Evolutionary conservation across 257 asterid genomes (phyloP), one percentile per base, ranked within the genome.

Genomic region (Solanum paucissectum): DNA sequence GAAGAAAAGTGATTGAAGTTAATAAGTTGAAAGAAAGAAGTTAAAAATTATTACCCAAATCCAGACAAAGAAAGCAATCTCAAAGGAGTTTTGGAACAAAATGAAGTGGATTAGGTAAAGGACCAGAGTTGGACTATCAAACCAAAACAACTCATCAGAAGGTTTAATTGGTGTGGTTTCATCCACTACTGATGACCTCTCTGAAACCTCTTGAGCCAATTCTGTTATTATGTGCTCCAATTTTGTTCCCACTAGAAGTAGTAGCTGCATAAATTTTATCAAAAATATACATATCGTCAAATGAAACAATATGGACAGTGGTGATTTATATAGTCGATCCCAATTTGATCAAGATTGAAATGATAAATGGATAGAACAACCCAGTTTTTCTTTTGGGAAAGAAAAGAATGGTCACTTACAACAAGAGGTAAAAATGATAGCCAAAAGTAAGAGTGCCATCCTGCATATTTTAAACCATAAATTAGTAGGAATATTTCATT

Each of bases 391-490:
- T 18, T 18, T 55, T 49, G 62, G 62, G 66, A 49, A 49, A 0
- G 60, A 49, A 16, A 49, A 16, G 23, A 49, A 49, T 6, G 11
- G 32, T 40, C 36, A 92, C 96, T 95, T 89, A 97, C 99, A 40
- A 86, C 21, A 44, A 96, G 92, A 71, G 99, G 99, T 87, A 96
- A 85, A 91, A 95, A 97, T 44, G 99, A 92, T 83, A 97, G 83
- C 99, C 99, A 97, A 75, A 97, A 96, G 86, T 93, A 97, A 44
- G 96, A 83, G 90, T 96, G 96, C 98, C 98, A 97, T 62, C 99
- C 99, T 97, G 96, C 95, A 91, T 12, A 33, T 73, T 55, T 55
- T 55, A 55, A 55, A 55, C 64, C 64, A 1, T 52, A 52, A 23
- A 52, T 52, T 52, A 52, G 3, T 52, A 46, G 58, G 58, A 46